Conservation (phyloP, 2,329 filamentous ascomycete species). For the Calonectria pauciramosa region DNA sequence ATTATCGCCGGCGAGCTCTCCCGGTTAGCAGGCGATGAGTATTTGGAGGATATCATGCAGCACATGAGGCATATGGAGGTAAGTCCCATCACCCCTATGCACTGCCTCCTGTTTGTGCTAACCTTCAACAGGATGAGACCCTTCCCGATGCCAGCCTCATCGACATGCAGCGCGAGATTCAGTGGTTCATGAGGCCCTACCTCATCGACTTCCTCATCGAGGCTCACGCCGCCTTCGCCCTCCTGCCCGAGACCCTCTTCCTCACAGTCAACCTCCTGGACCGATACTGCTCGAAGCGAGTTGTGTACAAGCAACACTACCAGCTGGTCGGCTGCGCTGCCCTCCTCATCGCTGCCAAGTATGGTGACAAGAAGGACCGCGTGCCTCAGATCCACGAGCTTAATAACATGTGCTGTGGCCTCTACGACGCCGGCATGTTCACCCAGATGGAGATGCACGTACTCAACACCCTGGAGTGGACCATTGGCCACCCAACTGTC, state of each 20-base stretch:
- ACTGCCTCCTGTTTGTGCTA: constrained; percentile 36
- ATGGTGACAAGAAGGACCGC: constrained; percentile 97
- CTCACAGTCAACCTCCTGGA: constrained; percentile 97
- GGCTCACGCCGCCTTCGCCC: constrained; percentile 93
- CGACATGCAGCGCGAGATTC: constrained; percentile 98
- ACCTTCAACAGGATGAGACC: constrained; percentile 75
- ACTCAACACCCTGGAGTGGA: constrained; percentile 96
- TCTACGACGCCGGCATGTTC: constrained; percentile 99
- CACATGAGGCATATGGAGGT: constrained; percentile 98
- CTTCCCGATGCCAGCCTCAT: constrained; percentile 97
- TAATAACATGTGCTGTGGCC: constrained; percentile 98
- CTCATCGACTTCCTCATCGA: constrained; percentile 98
- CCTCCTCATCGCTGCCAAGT: constrained; percentile 96
- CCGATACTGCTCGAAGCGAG: constrained; percentile 95
- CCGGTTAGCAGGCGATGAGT: constrained; percentile 86
- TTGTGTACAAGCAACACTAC: constrained; percentile 99
- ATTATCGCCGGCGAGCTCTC: constrained; percentile 92
- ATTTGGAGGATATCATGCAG: constrained; percentile 92
- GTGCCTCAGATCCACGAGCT: constrained; percentile 98
- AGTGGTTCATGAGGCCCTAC: constrained; percentile 99
- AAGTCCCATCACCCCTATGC: constrained; percentile 42
- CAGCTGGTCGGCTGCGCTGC: constrained; percentile 97
- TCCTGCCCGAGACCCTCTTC: constrained; percentile 95
- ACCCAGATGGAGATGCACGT: constrained; percentile 99
- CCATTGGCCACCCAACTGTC: constrained; percentile 94